A percentile compares a stretch with the other conserved stretches of the same genome.
phyloP scores from a whole-genome alignment of 768 basidiomycete genomes.

The Trametes gibbosa region DNA sequence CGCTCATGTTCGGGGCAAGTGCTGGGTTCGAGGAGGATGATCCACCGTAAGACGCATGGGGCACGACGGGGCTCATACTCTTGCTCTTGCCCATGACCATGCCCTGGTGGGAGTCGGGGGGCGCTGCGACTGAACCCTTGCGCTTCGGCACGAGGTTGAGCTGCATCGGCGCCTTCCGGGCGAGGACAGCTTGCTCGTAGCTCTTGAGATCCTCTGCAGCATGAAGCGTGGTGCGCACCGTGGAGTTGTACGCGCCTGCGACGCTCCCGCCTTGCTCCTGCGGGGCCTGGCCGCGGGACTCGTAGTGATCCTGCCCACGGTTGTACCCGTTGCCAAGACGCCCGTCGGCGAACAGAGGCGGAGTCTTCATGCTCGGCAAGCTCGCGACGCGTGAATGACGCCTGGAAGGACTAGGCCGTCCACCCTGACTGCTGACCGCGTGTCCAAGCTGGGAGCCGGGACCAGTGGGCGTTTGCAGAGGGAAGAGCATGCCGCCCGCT shows the following conservation, averaged over 20 bases:
- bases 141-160: slow-evolving; percentile 52
- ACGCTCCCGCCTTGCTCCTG: slow-evolving; percentile 14
- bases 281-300: slow-evolving; percentile 13
- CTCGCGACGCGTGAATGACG: slow-evolving; percentile 59
- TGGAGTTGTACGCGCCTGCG: slow-evolving; percentile 23
- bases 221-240: slow-evolving; percentile 32
- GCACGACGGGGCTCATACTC: slow-evolving; percentile 22
- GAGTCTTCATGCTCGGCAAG: slow-evolving; percentile 69
- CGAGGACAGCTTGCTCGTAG: slow-evolving; percentile 75
- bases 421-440: slow-evolving; percentile 15
- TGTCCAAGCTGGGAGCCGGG: slow-evolving; percentile 20
- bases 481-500: slow-evolving; percentile 14
- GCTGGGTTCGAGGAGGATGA: neutral
- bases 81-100: slow-evolving; percentile 17
- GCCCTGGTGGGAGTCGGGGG: slow-evolving; percentile 14
- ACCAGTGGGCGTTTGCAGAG: slow-evolving; percentile 20
- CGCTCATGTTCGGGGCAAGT: neutral
- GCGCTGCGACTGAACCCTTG: slow-evolving; percentile 21
- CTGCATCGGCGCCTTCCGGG: slow-evolving; percentile 58
- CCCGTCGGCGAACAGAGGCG: slow-evolving; percentile 37
- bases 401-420: slow-evolving; percentile 26
- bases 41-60: slow-evolving; percentile 8
- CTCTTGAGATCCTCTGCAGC: slow-evolving; percentile 60
- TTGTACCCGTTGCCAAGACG: slow-evolving; percentile 10
- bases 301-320: slow-evolving; percentile 10